A percentile compares a stretch with the other conserved stretches of the same genome.
These are phyloP conservation scores for Excoecaria cochinchinensis DNA, from an alignment of 345 rosid species.

Conservation along the genomic window DNA sequence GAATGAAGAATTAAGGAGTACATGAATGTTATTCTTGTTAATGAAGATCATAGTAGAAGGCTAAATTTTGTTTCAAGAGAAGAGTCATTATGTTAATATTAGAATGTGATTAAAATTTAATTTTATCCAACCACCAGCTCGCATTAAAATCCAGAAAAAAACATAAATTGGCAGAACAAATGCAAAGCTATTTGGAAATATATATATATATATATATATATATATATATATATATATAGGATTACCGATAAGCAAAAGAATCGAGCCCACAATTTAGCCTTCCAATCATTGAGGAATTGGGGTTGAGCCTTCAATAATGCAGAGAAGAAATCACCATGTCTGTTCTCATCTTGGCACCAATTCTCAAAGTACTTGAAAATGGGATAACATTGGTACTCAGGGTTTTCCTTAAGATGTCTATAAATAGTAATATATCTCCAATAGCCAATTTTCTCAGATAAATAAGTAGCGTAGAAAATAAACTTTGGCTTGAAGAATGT, in stretches of 20 bases:
- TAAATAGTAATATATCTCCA: conserved; percentile 96
- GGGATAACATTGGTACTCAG: conserved; percentile 88
- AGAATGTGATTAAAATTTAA: no score
- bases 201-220: no score
- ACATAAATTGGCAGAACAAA: no score
- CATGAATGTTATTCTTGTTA: no score
- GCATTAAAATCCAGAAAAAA: no score
- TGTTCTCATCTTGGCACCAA: conserved; percentile 99
- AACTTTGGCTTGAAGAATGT: conserved; percentile 99
- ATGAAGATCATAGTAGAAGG: no score
- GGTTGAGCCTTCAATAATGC: conserved; percentile 96
- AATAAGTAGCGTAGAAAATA: conserved; percentile 92
- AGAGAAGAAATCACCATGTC: conserved; percentile 99
- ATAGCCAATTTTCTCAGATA: conserved; percentile 94
- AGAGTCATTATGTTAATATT: no score
- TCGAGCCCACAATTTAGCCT: conserved; percentile 93
- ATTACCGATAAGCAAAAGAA: conserved; percentile 97
- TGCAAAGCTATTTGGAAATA: no score
- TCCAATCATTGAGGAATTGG: conserved; percentile 98
- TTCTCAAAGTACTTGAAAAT: conserved; percentile 98
- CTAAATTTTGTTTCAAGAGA: no score
- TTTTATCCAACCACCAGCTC: no score
- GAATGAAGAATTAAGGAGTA: no score
- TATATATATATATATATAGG: no score
- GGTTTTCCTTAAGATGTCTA: conserved; percentile 84